A percentile compares a stretch with the other conserved stretches of the same genome.
Conservation (phyloP, 2,329 filamentous ascomycete genomes). For the Conoideocrella luteorostrata region DNA sequence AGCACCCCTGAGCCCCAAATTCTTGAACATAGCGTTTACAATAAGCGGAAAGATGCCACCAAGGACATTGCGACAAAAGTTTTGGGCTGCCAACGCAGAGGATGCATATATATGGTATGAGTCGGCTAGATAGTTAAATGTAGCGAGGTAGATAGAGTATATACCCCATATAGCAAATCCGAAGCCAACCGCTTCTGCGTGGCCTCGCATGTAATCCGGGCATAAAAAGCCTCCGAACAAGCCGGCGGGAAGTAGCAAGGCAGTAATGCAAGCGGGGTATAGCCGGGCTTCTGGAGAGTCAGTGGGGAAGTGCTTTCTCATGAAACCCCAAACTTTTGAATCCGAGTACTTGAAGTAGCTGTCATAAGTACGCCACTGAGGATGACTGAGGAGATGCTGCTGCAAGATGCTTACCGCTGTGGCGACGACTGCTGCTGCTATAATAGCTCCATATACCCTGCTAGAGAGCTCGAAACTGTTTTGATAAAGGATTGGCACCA, state of each 20-base stretch:
- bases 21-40: conserved; percentile 64
- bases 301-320: conserved; percentile 39
- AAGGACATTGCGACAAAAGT: conserved; percentile 77
- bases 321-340: conserved; percentile 36
- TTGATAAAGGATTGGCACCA: conserved; percentile 71
- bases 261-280: conserved; percentile 76
- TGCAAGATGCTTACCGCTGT: conserved; percentile 66
- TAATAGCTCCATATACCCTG: conserved; percentile 68
- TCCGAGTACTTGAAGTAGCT: conserved; percentile 15
- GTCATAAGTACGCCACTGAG: conserved; percentile 24
- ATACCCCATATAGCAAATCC: conserved; percentile 77
- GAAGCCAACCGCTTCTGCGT: conserved; percentile 48
- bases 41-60: conserved; percentile 77
- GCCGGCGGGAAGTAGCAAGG: conserved; percentile 68
- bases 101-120: conserved; percentile 80
- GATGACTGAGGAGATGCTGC: conserved; percentile 54
- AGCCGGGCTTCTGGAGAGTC: conserved; percentile 68
- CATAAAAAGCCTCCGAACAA: conserved; percentile 48
- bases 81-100: conserved; percentile 80
- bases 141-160: conserved; percentile 77
- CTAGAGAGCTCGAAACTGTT: conserved; percentile 60
- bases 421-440: conserved; percentile 57
- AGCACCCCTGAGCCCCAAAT: conserved; percentile 63
- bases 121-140: conserved; percentile 91
- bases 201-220: conserved; percentile 18